Evolutionary conservation across 352 stramenopile genomes (phyloP).

Genomic region (Phytopythium boreale): DNA sequence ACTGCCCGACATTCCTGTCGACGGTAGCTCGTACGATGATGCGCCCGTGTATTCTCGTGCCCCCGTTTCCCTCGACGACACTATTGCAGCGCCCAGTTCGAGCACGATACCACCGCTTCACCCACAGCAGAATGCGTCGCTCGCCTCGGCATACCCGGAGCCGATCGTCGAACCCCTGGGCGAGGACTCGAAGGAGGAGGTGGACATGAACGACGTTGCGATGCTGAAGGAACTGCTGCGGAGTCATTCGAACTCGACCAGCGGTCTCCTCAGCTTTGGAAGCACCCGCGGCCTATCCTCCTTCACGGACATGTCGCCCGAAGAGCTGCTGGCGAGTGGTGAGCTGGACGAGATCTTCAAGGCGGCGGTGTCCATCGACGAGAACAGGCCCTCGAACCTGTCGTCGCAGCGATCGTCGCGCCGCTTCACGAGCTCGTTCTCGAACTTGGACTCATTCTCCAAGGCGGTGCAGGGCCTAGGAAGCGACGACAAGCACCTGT

Average conservation of each 20-base stretch:
- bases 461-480: conserved; percentile 52
- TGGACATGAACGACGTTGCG: conserved; percentile 58
- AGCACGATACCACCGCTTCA: conserved; percentile 11
- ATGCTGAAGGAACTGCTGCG: conserved; percentile 74
- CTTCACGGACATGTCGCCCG: conserved; percentile 71
- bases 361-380: conserved; percentile 60
- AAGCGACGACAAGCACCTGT: conserved; percentile 65
- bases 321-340: conserved; percentile 71
- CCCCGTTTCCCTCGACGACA: conserved; percentile 14
- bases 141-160: conserved; percentile 43
- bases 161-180: conserved; percentile 59
- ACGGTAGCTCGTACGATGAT: conserved; percentile 10
- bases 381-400: conserved; percentile 28
- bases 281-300: conserved; percentile 47
- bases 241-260: conserved; percentile 50
- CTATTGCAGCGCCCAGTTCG: conserved; percentile 15
- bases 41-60: conserved; percentile 1
- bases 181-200: conserved; percentile 50
- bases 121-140: conserved; percentile 12
- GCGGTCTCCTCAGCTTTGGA: conserved; percentile 53
- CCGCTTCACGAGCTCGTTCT: conserved; percentile 52
- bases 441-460: conserved; percentile 50
- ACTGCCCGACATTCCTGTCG: conserved; percentile 11
- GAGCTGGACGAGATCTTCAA: conserved; percentile 81
- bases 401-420: conserved; percentile 31